These are phyloP conservation scores for Daldinia vernicosa DNA, from an alignment of 495 filamentous ascomycete species.

Conservation along the genomic window DNA sequence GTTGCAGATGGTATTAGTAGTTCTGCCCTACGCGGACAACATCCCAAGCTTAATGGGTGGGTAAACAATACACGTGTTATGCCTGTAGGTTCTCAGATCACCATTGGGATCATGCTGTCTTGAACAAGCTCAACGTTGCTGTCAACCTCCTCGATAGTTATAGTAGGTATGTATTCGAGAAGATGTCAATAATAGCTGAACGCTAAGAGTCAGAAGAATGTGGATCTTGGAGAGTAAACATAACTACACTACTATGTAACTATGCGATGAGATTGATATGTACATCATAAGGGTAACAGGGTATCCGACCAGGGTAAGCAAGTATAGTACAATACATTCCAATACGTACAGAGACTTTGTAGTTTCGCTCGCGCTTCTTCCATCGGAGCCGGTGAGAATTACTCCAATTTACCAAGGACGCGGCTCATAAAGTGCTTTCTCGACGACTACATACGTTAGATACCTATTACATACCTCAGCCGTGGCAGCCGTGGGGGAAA, in stretches of 20 bases:
- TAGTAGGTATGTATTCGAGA: slow-evolving; percentile 6
- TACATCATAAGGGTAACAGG: background rate
- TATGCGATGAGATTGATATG: background rate
- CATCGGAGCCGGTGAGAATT: slow-evolving; percentile 19
- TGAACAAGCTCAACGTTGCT: background rate
- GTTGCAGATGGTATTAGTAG: background rate
- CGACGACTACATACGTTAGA: background rate
- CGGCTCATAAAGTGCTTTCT: slow-evolving; percentile 31
- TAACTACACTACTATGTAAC: too few species aligned
- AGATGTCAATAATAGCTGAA: slow-evolving; percentile 2
- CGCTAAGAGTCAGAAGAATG: slow-evolving; percentile 4
- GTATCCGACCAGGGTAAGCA: slow-evolving; percentile 10
- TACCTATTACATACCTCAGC: slow-evolving; percentile 15
- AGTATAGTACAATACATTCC: slow-evolving; percentile 1
- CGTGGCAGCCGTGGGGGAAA: slow-evolving; percentile 12
- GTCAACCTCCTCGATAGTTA: background rate
- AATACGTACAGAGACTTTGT: too few species aligned
- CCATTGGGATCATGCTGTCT: background rate
- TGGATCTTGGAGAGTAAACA: slow-evolving; percentile 1
- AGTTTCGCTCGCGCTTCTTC: slow-evolving; percentile 29
- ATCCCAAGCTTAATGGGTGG: slow-evolving; percentile 3
- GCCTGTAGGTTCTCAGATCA: slow-evolving; percentile 7
- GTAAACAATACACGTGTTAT: slow-evolving; percentile 1
- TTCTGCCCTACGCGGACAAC: slow-evolving; percentile 2
- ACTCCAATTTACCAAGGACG: slow-evolving; percentile 39